These are phyloP conservation scores for Schizosaccharomyces versatilis DNA, from an alignment of 1,139 yeast species.

Conservation along the genomic window DNA sequence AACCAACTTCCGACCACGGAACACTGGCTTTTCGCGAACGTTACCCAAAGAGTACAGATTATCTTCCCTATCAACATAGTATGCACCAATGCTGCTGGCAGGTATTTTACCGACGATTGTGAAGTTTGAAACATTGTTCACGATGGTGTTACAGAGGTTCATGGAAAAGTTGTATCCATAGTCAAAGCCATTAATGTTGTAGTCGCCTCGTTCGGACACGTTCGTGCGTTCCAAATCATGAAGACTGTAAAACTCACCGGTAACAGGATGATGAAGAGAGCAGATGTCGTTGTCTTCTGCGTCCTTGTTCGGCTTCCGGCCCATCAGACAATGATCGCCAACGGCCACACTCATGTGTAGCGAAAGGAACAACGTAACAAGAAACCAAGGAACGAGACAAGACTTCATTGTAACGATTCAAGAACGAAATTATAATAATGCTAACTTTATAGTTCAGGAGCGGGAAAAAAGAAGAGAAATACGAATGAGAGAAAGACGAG, in stretches of 20 bases:
- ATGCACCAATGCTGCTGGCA: constrained; percentile 2
- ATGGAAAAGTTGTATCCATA: constrained; percentile 54
- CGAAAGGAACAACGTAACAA: no score
- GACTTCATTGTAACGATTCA: no score
- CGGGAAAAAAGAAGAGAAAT: no score
- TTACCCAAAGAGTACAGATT: constrained; percentile 36
- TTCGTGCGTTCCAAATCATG: constrained; percentile 8
- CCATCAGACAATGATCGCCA: background rate
- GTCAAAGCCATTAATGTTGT: constrained; percentile 54
- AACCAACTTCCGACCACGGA: constrained; percentile 50
- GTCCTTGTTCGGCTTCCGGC: background rate
- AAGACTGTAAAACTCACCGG: constrained; percentile 9
- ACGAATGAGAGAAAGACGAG: no score
- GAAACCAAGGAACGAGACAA: no score
- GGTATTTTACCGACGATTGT: background rate
- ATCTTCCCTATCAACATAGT: constrained; percentile 31
- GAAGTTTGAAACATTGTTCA: constrained; percentile 40
- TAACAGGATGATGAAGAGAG: constrained; percentile 8
- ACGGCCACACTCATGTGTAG: no score
- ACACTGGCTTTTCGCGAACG: constrained; percentile 31
- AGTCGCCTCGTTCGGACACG: constrained; percentile 17
- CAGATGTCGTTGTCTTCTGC: constrained; percentile 1
- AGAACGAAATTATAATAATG: no score
- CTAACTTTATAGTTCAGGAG: no score
- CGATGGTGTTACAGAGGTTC: constrained; percentile 42